phyloP scores from a whole-genome alignment of 345 rosid species.

The Pelargonium nanum region DNA sequence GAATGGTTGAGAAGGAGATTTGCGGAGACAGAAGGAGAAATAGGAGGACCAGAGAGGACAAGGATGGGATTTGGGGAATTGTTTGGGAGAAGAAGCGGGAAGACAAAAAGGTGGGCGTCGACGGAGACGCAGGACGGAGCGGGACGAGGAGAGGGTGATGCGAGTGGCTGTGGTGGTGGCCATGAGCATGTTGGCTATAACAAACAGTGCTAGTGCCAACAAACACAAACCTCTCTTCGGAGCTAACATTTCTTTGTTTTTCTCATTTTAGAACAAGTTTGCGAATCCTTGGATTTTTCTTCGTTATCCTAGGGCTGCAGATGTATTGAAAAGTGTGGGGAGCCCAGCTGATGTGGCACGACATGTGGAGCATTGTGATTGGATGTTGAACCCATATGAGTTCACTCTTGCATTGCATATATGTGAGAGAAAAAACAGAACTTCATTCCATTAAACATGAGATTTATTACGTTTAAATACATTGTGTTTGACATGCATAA shows the following conservation, averaged over 20 bases:
- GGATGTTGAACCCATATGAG: too few relatives aligned
- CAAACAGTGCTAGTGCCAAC: not conserved
- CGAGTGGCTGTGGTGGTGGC: constrained; percentile 2
- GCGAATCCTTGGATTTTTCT: too few relatives aligned
- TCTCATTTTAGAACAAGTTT: too few relatives aligned
- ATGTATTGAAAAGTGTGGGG: too few relatives aligned
- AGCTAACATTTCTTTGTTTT: not conserved
- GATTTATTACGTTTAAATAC: too few relatives aligned
- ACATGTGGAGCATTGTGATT: too few relatives aligned
- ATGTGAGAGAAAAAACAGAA: too few relatives aligned
- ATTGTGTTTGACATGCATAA: too few relatives aligned
- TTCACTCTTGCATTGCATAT: too few relatives aligned
- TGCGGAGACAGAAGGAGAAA: constrained; percentile 17
- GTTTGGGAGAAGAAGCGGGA: not conserved
- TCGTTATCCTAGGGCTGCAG: too few relatives aligned
- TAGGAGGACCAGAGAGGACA: constrained; percentile 21
- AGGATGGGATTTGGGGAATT: constrained; percentile 2
- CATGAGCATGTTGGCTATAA: constrained; percentile 3
- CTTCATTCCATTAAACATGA: too few relatives aligned
- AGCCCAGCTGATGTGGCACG: too few relatives aligned
- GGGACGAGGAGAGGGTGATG: constrained; percentile 5
- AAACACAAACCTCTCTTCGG: not conserved
- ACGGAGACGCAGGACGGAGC: constrained; percentile 1
- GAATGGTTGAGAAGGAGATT: not conserved
- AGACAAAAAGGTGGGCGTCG: not conserved